A percentile compares a stretch with the other conserved stretches of the same genome.
These are phyloP conservation scores for Xylariaceae sp. DNA, from an alignment of 2,329 filamentous ascomycete genomes.

Conservation along the genomic window DNA sequence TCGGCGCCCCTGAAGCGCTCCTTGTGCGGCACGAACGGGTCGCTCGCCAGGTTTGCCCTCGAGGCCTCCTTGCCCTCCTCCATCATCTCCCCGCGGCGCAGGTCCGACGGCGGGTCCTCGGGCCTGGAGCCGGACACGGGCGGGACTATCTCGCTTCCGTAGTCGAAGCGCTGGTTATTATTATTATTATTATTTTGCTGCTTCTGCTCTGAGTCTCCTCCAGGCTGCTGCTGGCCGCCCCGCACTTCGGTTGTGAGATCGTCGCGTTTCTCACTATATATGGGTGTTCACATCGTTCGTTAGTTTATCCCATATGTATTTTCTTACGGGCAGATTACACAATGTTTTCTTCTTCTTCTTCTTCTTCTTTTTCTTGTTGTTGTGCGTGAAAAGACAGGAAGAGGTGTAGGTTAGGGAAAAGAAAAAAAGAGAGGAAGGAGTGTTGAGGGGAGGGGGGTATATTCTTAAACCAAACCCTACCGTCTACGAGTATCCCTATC, in stretches of 20 bases:
- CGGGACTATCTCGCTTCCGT: constrained; percentile 6
- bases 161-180: constrained; percentile 28
- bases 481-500: constrained; percentile 39
- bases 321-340: too few relatives aligned
- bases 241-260: too few relatives aligned
- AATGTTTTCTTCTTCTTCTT: constrained; percentile 37
- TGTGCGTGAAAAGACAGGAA: constrained; percentile 29
- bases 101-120: constrained; percentile 32
- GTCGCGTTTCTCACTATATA: too few relatives aligned
- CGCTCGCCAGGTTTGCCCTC: constrained; percentile 35
- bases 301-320: too few relatives aligned
- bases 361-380: constrained; percentile 39
- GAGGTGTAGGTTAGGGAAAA: neutral
- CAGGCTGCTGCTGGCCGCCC: too few relatives aligned
- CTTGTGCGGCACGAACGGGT: constrained; percentile 33
- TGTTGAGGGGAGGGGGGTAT: constrained; percentile 21
- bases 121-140: constrained; percentile 9
- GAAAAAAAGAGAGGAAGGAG: neutral
- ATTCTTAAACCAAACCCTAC: constrained; percentile 26
- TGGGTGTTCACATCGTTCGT: too few relatives aligned
- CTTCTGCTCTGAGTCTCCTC: constrained; percentile 40
- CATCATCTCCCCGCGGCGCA: constrained; percentile 26
- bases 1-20: constrained; percentile 37
- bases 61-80: constrained; percentile 34
- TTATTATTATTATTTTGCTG: constrained; percentile 24